Base-by-base conservation (phyloP, 345 rosid genomes). In the Sisymbrium irio region DNA sequence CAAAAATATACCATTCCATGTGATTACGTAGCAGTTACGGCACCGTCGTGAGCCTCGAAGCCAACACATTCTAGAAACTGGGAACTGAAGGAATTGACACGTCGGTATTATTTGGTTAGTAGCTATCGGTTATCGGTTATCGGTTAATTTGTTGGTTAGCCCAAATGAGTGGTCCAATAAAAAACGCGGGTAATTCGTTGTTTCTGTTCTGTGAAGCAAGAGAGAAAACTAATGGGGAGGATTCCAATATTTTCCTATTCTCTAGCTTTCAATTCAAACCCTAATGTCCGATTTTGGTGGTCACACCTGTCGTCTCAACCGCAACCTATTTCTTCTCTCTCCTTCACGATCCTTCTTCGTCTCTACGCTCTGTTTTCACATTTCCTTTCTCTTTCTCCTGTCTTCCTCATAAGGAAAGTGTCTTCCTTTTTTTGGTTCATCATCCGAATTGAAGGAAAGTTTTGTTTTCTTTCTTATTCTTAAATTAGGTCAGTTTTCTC, bases 241-340 rank as follows among this genome's bases (percentile, higher is more conserved):
- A 27, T 27, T 4, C 28, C 28, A 27, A 27, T n/a, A 27, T 27
- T 27, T 27, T 27, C 4, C 28, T 27, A 27, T 27, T 27, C 28
- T 27, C 4, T 27, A 27, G 28, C 4, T 27, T 22, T 3, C 28
- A 27, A 27, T 27, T 27, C 28, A 27, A 27, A 27, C 28, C 28
- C 28, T 27, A 27, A 27, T 27, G 2, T 27, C 28, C 28, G 28
- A 27, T 27, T 27, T 27, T 27, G 28, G 28, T 3, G 28, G 28
- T 27, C 28, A 27, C 80, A 45, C 88, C 88, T 75, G 79, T 81
- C 84, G 73, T 83, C 72, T 33, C n/a, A 66, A 76, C 65, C 72
- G 44, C 17, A 65, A 62, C 80, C 81, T 80, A 82, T 79, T 78
- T 84, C 77, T 77, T 32, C 69, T 81, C 75, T 69, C 65, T 39